Base-by-base conservation (phyloP, 2,329 filamentous ascomycete genomes). In the Aspergillus quadricinctus region DNA sequence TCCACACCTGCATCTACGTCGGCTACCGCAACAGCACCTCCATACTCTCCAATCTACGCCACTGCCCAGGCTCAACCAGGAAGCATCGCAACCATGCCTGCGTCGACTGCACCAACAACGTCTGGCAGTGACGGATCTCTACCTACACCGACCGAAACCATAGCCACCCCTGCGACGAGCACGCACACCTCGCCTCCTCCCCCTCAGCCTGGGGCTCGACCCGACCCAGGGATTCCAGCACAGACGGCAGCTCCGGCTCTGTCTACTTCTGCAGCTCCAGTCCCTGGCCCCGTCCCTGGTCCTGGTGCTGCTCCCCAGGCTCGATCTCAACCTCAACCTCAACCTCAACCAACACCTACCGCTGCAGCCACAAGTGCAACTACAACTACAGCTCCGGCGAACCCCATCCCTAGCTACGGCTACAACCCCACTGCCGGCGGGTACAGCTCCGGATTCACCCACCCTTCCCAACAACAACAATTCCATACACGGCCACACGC, bases 351-450 rank as follows among this genome's bases (percentile, higher is more conserved):
- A 49, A 45, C 35, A 27, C 43, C 25, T 35, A 21, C 50, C 31
- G 28, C 23, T 45, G 17, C 35, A 52, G 41, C 49, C 50, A n/a
- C 52, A 50, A 14, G 31, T 7, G 60, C 71, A 74, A n/a, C 64
- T 70, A 9, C 71, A 74, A n/a, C 64, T 70, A 7, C 75, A 78
- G 55, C 74, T 75, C 68, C 64, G 58, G 48, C 70, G 28, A 10
- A 27, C 75, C 31, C 72, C 76, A 3, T 48, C 3, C 27, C 25
- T 45, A 25, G 53, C n/a, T 55, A 50, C 40, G 19, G 48, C 17
- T 35, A 46, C 31, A 35, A 3, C 31, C 31, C 31, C 11, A 17
- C 31, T 17, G 31, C 31, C 11, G 31, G 31, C 11, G 14, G 31
- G 11, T 35, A 35, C 10, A 21, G 28, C 17, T 37, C 46, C 28